A percentile compares a stretch with the other conserved stretches of the same genome.
phyloP scores from a whole-genome alignment of 192 early-diverging fungal genomes.

The Chytriomyces confervae region DNA sequence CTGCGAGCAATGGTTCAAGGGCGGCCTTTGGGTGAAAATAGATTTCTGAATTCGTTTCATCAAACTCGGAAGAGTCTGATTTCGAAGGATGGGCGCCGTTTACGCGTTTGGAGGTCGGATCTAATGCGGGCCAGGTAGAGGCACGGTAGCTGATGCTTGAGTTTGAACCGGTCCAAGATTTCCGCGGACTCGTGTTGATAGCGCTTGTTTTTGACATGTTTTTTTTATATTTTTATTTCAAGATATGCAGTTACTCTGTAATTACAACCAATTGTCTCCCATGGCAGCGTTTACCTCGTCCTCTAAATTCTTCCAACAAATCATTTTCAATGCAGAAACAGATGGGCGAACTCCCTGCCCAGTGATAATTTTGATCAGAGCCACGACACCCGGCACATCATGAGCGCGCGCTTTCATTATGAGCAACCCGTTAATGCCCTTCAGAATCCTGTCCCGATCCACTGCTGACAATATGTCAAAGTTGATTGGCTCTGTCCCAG shows the following conservation, averaged over 20 bases:
- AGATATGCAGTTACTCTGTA: neutral
- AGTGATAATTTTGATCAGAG: neutral
- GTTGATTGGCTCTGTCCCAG: neutral
- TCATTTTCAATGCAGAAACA: neutral
- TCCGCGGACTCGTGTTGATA: neutral
- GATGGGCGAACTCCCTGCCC: neutral
- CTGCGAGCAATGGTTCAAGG: neutral
- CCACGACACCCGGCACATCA: neutral
- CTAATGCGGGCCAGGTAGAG: constrained; percentile 2
- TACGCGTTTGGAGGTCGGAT: neutral
- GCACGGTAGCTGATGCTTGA: neutral
- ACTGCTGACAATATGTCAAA: neutral
- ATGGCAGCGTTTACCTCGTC: neutral
- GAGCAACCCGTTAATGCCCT: constrained; percentile 5
- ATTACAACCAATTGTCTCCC: neutral
- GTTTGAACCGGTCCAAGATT: constrained; percentile 15
- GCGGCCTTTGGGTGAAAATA: neutral
- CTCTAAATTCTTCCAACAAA: neutral
- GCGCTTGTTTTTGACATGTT: neutral
- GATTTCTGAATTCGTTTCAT: no score
- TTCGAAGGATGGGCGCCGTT: no score
- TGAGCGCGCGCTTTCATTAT: neutral
- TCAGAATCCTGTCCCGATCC: constrained; percentile 4
- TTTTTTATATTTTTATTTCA: neutral
- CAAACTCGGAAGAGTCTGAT: no score